Percentiles rank a stretch among this genome's conserved stretches.
Evolutionary conservation across 495 filamentous ascomycete genomes (phyloP).

Genomic region (Aspergillus indologenus): DNA sequence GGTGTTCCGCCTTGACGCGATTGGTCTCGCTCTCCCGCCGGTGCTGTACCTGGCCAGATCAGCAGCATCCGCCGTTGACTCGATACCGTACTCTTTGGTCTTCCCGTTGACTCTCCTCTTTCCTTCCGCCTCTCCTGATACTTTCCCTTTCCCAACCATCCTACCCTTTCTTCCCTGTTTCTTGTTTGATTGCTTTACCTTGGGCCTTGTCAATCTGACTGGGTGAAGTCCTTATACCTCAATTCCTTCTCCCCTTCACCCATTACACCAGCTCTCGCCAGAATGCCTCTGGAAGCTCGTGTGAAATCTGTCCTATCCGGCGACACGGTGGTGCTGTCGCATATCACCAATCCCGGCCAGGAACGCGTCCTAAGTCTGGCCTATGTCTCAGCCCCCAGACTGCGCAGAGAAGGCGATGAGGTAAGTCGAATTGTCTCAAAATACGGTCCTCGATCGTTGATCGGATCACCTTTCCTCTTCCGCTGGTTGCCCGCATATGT

Average conservation of each 20-base stretch:
- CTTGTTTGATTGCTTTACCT: slow-evolving; percentile 7
- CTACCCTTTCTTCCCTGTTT: slow-evolving; percentile 15
- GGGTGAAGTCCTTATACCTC: slow-evolving; percentile 1
- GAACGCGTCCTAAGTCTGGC: slow-evolving; percentile 87
- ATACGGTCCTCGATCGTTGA: slow-evolving; percentile 4
- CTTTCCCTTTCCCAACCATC: no score
- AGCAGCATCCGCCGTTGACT: no score
- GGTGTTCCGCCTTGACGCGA: slow-evolving; percentile 18
- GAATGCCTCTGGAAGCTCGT: slow-evolving; percentile 61
- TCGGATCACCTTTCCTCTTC: not conserved
- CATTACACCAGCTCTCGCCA: slow-evolving; percentile 17
- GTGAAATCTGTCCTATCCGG: slow-evolving; percentile 94
- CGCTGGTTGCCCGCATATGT: not conserved
- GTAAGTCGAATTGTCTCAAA: slow-evolving; percentile 35
- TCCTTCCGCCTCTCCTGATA: slow-evolving; percentile 16
- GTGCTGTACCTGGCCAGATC: slow-evolving; percentile 7
- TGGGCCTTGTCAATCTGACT: not conserved
- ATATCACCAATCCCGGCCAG: slow-evolving; percentile 66
- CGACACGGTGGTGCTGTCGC: slow-evolving; percentile 80
- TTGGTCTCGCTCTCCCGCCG: slow-evolving; percentile 20
- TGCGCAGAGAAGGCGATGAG: slow-evolving; percentile 88
- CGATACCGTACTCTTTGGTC: not conserved
- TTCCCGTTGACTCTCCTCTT: slow-evolving; percentile 7
- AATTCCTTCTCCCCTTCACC: slow-evolving; percentile 14
- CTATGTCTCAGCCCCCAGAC: slow-evolving; percentile 81